These are phyloP conservation scores for Rhodotorula sphaerocarpa DNA, from an alignment of 768 basidiomycete species.

Conservation along the genomic window DNA sequence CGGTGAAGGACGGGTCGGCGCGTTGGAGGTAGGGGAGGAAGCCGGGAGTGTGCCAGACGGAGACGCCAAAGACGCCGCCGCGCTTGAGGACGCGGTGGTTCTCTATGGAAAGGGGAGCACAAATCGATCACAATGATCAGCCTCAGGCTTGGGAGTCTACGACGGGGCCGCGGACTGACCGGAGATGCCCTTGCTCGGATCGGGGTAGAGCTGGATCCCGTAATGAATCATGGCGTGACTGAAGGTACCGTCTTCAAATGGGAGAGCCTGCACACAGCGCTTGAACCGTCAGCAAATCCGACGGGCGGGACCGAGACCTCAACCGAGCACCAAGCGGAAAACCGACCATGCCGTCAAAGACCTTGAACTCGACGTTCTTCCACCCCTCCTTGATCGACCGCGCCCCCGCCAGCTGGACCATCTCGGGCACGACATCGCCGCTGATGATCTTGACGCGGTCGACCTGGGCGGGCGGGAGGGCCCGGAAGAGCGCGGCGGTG, in stretches of 20 bases:
- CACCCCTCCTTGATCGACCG: background rate
- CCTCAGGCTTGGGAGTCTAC: background rate
- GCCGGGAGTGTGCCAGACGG: background rate
- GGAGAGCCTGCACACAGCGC: background rate
- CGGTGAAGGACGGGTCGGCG: background rate
- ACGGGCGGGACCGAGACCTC: too few species aligned
- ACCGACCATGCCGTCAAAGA: background rate
- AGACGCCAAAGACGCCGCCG: background rate
- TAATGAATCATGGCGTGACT: background rate
- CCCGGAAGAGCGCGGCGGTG: background rate
- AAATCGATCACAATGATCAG: background rate
- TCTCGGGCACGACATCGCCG: background rate
- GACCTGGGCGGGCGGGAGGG: background rate
- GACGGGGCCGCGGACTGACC: background rate
- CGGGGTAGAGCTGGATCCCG: slow-evolving; percentile 5
- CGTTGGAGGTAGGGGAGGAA: slow-evolving; percentile 1
- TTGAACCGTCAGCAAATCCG: background rate
- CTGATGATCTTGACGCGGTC: background rate
- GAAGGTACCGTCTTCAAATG: background rate
- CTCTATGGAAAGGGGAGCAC: background rate
- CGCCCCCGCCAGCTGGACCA: background rate
- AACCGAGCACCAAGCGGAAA: too few species aligned
- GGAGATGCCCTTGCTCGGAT: background rate
- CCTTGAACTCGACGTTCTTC: background rate
- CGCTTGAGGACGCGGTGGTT: background rate